Evolutionary conservation across 192 early-diverging fungal genomes (phyloP), one percentile per base, ranked within the genome.

Genomic region (Coemansia sp.): DNA sequence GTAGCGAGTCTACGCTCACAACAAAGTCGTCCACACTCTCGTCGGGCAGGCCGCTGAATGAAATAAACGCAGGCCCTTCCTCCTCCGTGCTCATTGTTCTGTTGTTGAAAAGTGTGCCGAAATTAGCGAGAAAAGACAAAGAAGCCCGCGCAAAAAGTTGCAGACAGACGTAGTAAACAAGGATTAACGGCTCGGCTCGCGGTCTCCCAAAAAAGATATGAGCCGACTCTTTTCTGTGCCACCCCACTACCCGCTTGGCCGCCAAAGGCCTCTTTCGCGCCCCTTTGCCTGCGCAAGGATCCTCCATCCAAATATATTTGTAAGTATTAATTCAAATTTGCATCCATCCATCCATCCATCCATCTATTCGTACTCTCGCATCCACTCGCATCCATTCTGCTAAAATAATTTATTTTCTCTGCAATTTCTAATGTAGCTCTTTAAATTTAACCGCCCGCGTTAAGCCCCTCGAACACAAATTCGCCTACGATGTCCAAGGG

Each of bases 1-100:
- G 75, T 37, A 78, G 39, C 17, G 75, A 40, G 24, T 78, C 75
- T 29, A 78, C 75, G 62, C 61, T 78, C 50, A 34, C 40, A 10
- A 78, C 75, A 68, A 78, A 78, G 46, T 78, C 75, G 41, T 68
- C 26, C 21, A 78, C 57, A 35, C 65, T 48, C 34, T 78, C 75
- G 55, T 72, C 75, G 1, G 75, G 75, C 29, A 68, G 62, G 4
- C 75, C 75, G 53, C 69, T 78, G 26, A 78, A 78, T 35, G 75
- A 68, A 4, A 78, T 63, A 56, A 78, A 78, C 55, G 75, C 75
- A 18, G 75, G 75, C n/a, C 75, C 75, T 36, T 78, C 75, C 42
- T 78, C 75, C 18, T 78, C 75, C 68, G 70, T 70, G 40, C 22
- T 60, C 41, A 39, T 38, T 60, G 29, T 15, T 60, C 22, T 39